Percentiles rank a stretch among this genome's conserved stretches.
These are phyloP conservation scores for Nannizziopsis barbatae DNA, from an alignment of 2,329 filamentous ascomycete genomes.

Conservation along the genomic window DNA sequence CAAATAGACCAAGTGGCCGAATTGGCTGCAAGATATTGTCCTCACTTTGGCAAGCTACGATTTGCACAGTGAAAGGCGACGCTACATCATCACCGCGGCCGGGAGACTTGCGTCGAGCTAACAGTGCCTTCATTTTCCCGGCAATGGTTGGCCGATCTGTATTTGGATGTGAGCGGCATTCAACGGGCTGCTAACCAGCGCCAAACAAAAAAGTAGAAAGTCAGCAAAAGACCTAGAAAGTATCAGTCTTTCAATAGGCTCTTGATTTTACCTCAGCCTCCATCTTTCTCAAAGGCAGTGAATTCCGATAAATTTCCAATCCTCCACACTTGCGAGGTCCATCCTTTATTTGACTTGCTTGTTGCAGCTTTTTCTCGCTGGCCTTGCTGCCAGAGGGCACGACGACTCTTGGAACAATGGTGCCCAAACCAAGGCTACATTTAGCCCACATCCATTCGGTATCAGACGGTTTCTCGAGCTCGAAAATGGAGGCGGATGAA, in stretches of 20 bases:
- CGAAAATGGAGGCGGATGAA: constrained; percentile 12
- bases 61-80: neutral
- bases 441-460: constrained; percentile 4
- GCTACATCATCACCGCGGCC: neutral
- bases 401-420: constrained; percentile 1
- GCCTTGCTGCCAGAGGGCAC: neutral
- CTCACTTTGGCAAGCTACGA: neutral
- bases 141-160: neutral
- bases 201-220: neutral
- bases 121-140: constrained; percentile 4
- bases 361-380: neutral
- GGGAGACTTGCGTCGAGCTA: neutral
- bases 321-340: neutral
- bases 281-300: constrained; percentile 2
- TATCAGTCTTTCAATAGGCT: too few relatives aligned
- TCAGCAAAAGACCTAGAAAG: neutral
- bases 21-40: neutral
- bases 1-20: too few relatives aligned
- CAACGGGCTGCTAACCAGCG: neutral
- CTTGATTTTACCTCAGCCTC: neutral
- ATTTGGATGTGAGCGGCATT: neutral
- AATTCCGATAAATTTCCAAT: constrained; percentile 3
- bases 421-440: neutral
- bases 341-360: neutral
- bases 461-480: constrained; percentile 1